These are phyloP conservation scores for Tulasnella sp. DNA, from an alignment of 768 basidiomycete genomes.

Conservation along the genomic window DNA sequence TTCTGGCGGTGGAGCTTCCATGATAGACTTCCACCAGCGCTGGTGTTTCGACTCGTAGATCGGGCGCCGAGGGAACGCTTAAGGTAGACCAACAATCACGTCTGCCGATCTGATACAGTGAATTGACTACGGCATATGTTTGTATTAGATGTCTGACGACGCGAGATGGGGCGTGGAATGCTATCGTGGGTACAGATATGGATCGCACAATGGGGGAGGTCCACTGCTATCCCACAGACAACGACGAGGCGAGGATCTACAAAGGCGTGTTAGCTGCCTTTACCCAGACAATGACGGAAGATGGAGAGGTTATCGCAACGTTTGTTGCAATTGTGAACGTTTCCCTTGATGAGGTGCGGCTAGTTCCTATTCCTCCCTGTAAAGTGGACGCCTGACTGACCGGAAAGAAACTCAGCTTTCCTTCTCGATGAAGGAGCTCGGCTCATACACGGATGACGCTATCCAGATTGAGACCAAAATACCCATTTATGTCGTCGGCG, in stretches of 20 bases:
- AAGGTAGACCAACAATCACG: too few species aligned
- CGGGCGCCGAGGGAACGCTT: conserved; percentile 2
- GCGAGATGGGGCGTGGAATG: conserved; percentile 11
- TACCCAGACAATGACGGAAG: background rate
- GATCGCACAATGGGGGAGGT: conserved; percentile 1
- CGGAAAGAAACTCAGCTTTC: background rate
- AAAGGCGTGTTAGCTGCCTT: background rate
- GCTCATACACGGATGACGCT: background rate
- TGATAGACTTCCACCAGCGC: conserved; percentile 1
- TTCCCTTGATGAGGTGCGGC: conserved; percentile 3
- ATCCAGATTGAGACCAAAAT: conserved; percentile 1
- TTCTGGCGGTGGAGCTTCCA: conserved; percentile 9
- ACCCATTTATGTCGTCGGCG: background rate
- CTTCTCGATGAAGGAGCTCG: conserved; percentile 6
- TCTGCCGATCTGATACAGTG: too few species aligned
- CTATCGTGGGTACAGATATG: conserved; percentile 5
- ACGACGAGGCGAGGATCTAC: conserved; percentile 9
- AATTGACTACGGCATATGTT: too few species aligned
- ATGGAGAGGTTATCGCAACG: background rate
- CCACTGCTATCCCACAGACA: conserved; percentile 4
- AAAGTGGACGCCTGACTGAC: too few species aligned
- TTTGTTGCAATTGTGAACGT: background rate
- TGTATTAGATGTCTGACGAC: background rate
- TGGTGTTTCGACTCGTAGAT: conserved; percentile 8
- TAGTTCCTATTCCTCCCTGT: too few species aligned